Conservation (phyloP, 106 monocot species). For the Posidonia australis region DNA sequence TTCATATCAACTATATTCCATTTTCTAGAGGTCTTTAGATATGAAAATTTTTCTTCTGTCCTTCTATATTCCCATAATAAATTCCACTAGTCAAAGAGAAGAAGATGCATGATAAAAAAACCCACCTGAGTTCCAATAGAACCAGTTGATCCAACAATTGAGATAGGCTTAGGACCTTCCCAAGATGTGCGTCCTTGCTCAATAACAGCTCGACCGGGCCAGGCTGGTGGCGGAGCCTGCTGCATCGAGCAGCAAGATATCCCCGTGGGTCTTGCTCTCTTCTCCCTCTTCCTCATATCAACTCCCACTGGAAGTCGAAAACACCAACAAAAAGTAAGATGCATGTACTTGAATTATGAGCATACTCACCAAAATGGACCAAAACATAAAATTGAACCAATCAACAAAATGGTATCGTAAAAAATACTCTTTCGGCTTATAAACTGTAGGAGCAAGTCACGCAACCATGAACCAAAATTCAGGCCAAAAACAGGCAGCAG, state of each 20-base stretch:
- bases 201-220: conserved; percentile 80
- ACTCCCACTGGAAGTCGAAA: conserved; percentile 32
- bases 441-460: background rate
- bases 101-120: background rate
- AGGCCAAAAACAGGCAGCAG: background rate
- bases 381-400: too few species aligned
- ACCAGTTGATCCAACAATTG: conserved; percentile 90
- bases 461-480: background rate
- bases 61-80: too few species aligned
- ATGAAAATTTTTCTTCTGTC: too few species aligned
- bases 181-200: conserved; percentile 47
- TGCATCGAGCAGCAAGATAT: conserved; percentile 45
- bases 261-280: conserved; percentile 10
- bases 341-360: background rate
- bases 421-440: too few species aligned
- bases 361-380: background rate
- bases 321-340: background rate
- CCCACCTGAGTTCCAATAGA: conserved; percentile 95
- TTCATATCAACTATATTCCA: too few species aligned
- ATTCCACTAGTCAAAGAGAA: too few species aligned
- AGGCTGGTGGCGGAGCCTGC: conserved; percentile 71
- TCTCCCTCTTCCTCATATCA: conserved; percentile 23
- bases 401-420: too few species aligned
- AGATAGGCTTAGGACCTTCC: conserved; percentile 88
- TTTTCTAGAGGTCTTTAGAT: too few species aligned